These are phyloP conservation scores for Wickerhamiella musiphila DNA, from an alignment of 805 yeast genomes.

Conservation along the genomic window DNA sequence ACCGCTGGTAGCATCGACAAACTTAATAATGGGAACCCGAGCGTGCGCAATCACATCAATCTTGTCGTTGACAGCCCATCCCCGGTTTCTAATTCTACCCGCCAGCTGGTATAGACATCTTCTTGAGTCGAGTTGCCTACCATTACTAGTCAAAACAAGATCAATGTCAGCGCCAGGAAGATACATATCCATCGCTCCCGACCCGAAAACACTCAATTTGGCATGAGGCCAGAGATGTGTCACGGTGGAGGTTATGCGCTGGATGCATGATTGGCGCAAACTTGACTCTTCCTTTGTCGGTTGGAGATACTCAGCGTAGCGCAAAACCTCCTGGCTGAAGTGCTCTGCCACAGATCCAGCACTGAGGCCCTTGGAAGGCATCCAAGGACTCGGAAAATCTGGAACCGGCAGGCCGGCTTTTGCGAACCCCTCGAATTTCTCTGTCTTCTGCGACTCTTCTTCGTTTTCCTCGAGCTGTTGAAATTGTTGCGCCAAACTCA, in stretches of 20 bases:
- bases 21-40: slow-evolving; percentile 85
- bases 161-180: slow-evolving; percentile 93
- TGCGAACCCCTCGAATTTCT: slow-evolving; percentile 2
- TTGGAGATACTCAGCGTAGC: slow-evolving; percentile 69
- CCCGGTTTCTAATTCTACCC: slow-evolving; percentile 41
- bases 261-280: slow-evolving; percentile 48
- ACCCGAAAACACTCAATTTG: slow-evolving; percentile 76
- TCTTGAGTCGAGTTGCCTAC: slow-evolving; percentile 38
- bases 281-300: slow-evolving; percentile 63
- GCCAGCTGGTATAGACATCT: slow-evolving; percentile 57
- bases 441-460: slow-evolving; percentile 1
- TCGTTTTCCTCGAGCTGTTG: slow-evolving; percentile 3
- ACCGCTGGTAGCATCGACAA: slow-evolving; percentile 51
- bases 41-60: slow-evolving; percentile 81
- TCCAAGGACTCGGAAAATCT: slow-evolving; percentile 1
- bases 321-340: slow-evolving; percentile 71
- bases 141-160: slow-evolving; percentile 60
- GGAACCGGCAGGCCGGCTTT: slow-evolving; percentile 4
- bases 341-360: slow-evolving; percentile 43
- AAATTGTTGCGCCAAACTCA: slow-evolving; percentile 9
- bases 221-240: slow-evolving; percentile 57
- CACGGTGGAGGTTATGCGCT: slow-evolving; percentile 36
- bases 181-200: slow-evolving; percentile 82
- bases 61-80: slow-evolving; percentile 40
- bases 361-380: not conserved